These are phyloP conservation scores for Thuja plicata DNA, from an alignment of 83 land plant genomes.

Conservation along the genomic window DNA sequence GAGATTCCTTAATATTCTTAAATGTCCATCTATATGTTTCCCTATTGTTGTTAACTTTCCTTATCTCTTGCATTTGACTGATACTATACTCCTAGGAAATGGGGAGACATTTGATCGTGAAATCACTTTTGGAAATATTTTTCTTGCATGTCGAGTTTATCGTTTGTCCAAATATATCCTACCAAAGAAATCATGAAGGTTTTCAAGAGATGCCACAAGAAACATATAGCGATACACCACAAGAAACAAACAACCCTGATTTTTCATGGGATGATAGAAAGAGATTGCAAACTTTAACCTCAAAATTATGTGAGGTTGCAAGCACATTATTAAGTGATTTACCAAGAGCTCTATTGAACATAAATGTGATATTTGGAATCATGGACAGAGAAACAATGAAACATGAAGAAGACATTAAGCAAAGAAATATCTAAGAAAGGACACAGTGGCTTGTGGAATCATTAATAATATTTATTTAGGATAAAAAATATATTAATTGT, in stretches of 20 bases:
- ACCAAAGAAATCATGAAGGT: conserved; percentile 17
- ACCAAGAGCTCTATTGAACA: too few relatives aligned
- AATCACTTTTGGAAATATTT: conserved; percentile 32
- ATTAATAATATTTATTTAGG: too few relatives aligned
- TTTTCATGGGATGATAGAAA: conserved; percentile 25
- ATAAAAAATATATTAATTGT: too few relatives aligned
- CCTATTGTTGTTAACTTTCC: not conserved
- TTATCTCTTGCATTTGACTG: conserved; percentile 27
- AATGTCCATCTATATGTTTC: not conserved
- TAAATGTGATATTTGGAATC: too few relatives aligned
- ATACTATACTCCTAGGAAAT: conserved; percentile 56
- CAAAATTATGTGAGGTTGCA: not conserved
- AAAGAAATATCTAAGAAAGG: too few relatives aligned
- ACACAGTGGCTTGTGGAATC: too few relatives aligned
- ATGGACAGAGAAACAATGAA: too few relatives aligned
- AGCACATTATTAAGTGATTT: conserved; percentile 25
- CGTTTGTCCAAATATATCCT: conserved; percentile 42
- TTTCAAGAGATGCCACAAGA: conserved; percentile 21
- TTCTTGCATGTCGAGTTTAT: conserved; percentile 49
- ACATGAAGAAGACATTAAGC: too few relatives aligned
- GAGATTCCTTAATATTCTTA: conserved; percentile 11
- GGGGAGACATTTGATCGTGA: conserved; percentile 43
- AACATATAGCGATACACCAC: conserved; percentile 8
- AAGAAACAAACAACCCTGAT: not conserved
- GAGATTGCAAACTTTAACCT: conserved; percentile 4